Conservation (phyloP, 139 green algal species). For the Chlamydomonas incerta region DNA sequence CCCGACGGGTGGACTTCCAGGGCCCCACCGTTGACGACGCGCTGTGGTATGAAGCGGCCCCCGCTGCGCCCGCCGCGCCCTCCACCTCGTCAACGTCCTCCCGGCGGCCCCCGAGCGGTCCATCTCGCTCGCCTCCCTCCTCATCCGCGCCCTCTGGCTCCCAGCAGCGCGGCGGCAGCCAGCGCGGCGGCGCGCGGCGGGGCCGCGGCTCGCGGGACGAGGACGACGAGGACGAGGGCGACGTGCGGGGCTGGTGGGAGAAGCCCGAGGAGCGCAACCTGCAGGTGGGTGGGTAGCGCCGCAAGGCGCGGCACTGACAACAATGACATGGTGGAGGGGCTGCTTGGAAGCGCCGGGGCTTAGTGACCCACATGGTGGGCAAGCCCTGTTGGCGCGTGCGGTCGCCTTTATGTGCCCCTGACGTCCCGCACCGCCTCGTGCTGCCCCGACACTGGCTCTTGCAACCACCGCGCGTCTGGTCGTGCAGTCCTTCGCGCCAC, state of each 20-base stretch:
- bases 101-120: too few species aligned
- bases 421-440: neutral
- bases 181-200: neutral
- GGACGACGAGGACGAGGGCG: conserved; percentile 24
- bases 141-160: too few species aligned
- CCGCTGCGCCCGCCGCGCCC: too few species aligned
- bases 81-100: neutral
- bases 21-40: neutral
- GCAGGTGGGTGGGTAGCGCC: neutral
- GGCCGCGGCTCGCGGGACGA: neutral
- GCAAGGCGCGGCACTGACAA: too few species aligned
- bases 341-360: too few species aligned
- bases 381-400: too few species aligned
- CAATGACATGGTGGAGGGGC: too few species aligned
- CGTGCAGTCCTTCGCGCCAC: neutral
- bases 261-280: conserved; percentile 34
- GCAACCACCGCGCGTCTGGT: neutral
- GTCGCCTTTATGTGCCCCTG: too few species aligned
- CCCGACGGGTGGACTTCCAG: too few species aligned
- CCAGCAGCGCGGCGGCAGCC: neutral
- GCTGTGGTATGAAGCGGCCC: conserved; percentile 2
- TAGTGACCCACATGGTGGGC: too few species aligned
- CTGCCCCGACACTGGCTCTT: too few species aligned
- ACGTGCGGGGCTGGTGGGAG: conserved; percentile 50
- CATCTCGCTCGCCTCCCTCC: neutral